Percentiles rank a stretch among this genome's conserved stretches.
phyloP scores from a whole-genome alignment of 169 alveolate species.

The Eimeria zaria region DNA sequence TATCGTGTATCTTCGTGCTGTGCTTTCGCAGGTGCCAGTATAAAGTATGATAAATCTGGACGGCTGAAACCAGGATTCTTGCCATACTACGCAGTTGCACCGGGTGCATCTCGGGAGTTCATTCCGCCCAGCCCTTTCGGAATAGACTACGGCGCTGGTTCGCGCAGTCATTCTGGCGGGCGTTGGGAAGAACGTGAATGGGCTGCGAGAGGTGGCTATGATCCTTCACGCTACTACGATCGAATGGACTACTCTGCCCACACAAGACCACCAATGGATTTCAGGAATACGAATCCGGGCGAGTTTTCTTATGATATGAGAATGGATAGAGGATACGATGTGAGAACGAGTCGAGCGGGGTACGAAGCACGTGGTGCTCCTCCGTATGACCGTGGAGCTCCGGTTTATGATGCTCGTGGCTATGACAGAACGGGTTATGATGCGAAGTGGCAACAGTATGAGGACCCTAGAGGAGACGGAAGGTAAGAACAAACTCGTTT shows the following conservation, averaged over 20 bases:
- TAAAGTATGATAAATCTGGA: slow-evolving; percentile 83
- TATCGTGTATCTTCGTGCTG: not conserved
- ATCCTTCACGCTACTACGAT: slow-evolving; percentile 40
- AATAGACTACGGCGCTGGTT: slow-evolving; percentile 68
- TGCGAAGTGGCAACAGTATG: slow-evolving; percentile 74
- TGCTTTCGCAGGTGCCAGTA: slow-evolving; percentile 79
- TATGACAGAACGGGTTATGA: slow-evolving; percentile 62
- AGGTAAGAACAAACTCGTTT: slow-evolving; percentile 6
- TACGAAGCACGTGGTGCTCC: slow-evolving; percentile 72
- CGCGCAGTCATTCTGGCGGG: slow-evolving; percentile 65
- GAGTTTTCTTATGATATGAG: slow-evolving; percentile 75
- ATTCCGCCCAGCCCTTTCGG: slow-evolving; percentile 64
- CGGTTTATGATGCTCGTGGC: slow-evolving; percentile 64
- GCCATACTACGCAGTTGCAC: slow-evolving; percentile 84
- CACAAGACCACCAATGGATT: slow-evolving; percentile 58
- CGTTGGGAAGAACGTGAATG: slow-evolving; percentile 78
- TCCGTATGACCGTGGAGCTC: slow-evolving; percentile 70
- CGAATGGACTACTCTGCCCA: slow-evolving; percentile 71
- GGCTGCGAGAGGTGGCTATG: slow-evolving; percentile 70
- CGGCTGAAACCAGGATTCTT: slow-evolving; percentile 79
- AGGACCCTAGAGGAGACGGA: slow-evolving; percentile 74
- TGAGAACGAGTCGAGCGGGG: slow-evolving; percentile 57
- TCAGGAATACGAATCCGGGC: slow-evolving; percentile 47
- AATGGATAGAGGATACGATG: slow-evolving; percentile 70
- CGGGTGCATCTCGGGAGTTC: slow-evolving; percentile 82